A percentile compares a stretch with the other conserved stretches of the same genome.
Conservation (phyloP, 345 rosid species). For the Eucalyptus grandis region DNA sequence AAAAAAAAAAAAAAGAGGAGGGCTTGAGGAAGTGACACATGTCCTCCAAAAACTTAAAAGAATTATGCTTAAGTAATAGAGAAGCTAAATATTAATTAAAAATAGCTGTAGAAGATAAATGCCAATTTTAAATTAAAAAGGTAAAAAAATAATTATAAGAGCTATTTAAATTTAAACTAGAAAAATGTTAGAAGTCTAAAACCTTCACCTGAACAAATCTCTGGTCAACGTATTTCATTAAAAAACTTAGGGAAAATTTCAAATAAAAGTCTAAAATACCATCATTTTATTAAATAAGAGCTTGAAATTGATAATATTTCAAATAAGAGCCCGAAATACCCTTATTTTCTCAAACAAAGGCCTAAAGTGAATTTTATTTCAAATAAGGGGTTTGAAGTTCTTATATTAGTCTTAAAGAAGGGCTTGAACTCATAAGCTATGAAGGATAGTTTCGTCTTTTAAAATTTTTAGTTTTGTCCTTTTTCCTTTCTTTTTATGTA, state of each 20-base stretch:
- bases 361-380: rapidly evolving
- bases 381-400: rapidly evolving
- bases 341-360: rapidly evolving
- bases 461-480: rapidly evolving
- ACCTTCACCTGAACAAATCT: rapidly evolving
- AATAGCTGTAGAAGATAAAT: not conserved
- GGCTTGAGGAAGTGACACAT: not conserved
- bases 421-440: rapidly evolving
- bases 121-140: not conserved
- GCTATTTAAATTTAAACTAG: not conserved
- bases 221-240: rapidly evolving
- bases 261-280: rapidly evolving
- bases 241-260: rapidly evolving
- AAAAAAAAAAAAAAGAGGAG: rapidly evolving
- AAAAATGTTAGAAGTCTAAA: rapidly evolving
- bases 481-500: no score
- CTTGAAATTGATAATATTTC: rapidly evolving
- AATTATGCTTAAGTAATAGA: not conserved
- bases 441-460: no score
- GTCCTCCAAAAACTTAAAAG: not conserved
- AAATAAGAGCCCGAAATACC: rapidly evolving
- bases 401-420: rapidly evolving
- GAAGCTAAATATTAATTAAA: not conserved
- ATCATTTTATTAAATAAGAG: no score
- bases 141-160: not conserved